These are phyloP conservation scores for Fusarium sp. DNA, from an alignment of 2,329 filamentous ascomycete species.

Conservation along the genomic window DNA sequence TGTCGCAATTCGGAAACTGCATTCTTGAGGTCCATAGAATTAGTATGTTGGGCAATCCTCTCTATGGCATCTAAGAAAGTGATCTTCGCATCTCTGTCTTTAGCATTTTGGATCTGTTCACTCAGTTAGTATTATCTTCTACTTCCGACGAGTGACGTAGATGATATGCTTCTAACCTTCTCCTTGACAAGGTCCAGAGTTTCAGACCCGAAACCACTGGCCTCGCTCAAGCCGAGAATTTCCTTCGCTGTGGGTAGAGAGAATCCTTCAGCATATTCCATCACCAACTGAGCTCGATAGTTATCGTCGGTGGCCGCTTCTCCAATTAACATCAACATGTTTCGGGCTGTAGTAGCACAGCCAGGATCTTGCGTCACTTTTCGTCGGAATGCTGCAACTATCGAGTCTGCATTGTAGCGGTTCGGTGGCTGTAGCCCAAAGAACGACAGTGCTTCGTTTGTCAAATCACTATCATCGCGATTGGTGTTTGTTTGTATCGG, in stretches of 20 bases:
- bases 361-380: conserved; percentile 52
- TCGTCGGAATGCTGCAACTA: conserved; percentile 53
- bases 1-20: conserved; percentile 47
- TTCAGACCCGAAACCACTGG: conserved; percentile 44
- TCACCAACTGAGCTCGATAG: conserved; percentile 51
- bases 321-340: conserved; percentile 54
- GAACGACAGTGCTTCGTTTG: conserved; percentile 52
- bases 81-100: conserved; percentile 48
- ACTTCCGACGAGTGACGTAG: not conserved
- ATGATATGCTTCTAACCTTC: conserved; percentile 44
- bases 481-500: conserved; percentile 43
- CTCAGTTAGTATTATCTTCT: conserved; percentile 25
- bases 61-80: conserved; percentile 54
- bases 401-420: conserved; percentile 51
- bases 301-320: conserved; percentile 52
- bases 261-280: conserved; percentile 54
- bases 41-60: conserved; percentile 52
- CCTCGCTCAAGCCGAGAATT: conserved; percentile 48
- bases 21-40: conserved; percentile 47
- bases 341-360: conserved; percentile 49
- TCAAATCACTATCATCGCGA: conserved; percentile 50
- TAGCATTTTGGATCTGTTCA: conserved; percentile 46
- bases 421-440: conserved; percentile 54
- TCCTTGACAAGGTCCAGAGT: conserved; percentile 45
- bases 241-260: conserved; percentile 52